Evolutionary conservation across 768 basidiomycete species (phyloP), one percentile per base, ranked within the genome.

Genomic region (Rhodotorula taiwanensis): DNA sequence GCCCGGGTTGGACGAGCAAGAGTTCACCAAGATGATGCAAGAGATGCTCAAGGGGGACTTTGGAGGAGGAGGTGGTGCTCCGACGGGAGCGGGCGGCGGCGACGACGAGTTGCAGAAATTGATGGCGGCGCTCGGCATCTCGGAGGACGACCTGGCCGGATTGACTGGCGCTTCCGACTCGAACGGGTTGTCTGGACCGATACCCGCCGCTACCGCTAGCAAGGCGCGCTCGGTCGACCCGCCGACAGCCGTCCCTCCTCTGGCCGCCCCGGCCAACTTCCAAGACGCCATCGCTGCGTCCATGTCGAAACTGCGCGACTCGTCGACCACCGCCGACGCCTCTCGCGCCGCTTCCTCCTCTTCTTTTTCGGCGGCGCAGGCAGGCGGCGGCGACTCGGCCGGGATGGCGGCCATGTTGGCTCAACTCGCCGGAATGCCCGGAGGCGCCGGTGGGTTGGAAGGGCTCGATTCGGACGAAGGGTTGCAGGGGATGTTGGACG

Each of bases 221-320:
- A n/a, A 70, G 63, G 34, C 50, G 34, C 41, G 44, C 71, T 16
- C 34, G 72, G 10, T 47, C 74, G 7, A 51, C 75, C 27, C 43
- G 3, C 2, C 36, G 3, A 13, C 27, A 5, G 27, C 27, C 10
- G 25, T 51, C 16, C 20, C 28, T 21, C 20, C 31, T 36, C 61
- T 45, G 28, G 64, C 73, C 25, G 42, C 74, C 28, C 69, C 61
- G 21, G 55, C 77, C 50, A 77, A 79, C 60, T 92, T 89, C 76
- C 87, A 88, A 76, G 79, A 81, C 16, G 82, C 79, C 62, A 85
- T 91, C 53, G 80, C 80, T 63, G 81, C 83, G 70, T 82, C 89
- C 10, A 84, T 88, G 83, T 81, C 84, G 44, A 86, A 86, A 75
- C 75, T 89, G 62, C 84, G 82, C 72, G 80, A 84, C 74, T 84